Evolutionary conservation across 139 green algal species (phyloP).

Genomic region (Chlorella sp.): DNA sequence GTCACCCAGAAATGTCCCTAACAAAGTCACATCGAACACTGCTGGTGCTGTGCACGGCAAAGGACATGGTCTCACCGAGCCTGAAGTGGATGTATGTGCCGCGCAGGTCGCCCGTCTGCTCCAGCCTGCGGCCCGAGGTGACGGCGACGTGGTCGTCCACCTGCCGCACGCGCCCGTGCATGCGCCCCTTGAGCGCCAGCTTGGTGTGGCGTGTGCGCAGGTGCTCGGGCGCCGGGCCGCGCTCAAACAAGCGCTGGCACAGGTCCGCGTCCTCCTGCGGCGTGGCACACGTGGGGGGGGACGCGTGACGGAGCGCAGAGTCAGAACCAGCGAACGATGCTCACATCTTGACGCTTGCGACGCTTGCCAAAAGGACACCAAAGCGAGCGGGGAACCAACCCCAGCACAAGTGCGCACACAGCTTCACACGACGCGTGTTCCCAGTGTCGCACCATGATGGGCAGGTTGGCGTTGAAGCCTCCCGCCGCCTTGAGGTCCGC

Average conservation of each 20-base stretch:
- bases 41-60: no score
- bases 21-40: no score
- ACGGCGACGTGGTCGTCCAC: conserved; percentile 4
- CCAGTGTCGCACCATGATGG: conserved; percentile 73
- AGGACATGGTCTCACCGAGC: background rate
- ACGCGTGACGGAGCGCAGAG: no score
- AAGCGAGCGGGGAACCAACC: no score
- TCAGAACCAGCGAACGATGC: no score
- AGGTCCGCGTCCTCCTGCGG: conserved; percentile 63
- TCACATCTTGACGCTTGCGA: no score
- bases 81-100: conserved; percentile 49
- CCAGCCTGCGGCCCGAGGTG: conserved; percentile 62
- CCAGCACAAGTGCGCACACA: no score
- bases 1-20: no score
- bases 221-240: conserved; percentile 10
- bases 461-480: conserved; percentile 46
- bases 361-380: no score
- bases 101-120: conserved; percentile 35
- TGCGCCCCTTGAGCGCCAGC: background rate
- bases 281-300: no score
- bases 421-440: no score
- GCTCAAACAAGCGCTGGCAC: conserved; percentile 55
- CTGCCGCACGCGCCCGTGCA: background rate
- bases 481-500: conserved; percentile 45
- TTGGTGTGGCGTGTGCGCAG: background rate